These are phyloP conservation scores for Ascosphaera acerosa DNA, from an alignment of 2,329 filamentous ascomycete species.

Conservation along the genomic window DNA sequence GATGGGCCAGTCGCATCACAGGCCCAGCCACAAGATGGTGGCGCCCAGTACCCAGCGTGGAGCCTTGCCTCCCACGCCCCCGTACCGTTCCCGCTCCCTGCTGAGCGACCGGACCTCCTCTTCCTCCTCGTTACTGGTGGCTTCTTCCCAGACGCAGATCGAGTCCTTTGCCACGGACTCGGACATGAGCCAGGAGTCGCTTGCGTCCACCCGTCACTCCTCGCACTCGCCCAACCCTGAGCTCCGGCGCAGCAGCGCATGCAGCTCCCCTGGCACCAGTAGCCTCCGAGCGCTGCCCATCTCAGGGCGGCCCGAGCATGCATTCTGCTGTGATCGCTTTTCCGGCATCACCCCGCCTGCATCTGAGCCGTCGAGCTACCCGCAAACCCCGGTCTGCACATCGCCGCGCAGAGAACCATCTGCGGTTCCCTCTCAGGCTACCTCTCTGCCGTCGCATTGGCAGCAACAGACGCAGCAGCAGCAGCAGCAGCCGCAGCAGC, in stretches of 20 bases:
- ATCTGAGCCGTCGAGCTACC: constrained; percentile 3
- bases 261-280: background rate
- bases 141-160: no score
- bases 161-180: no score
- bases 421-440: constrained; percentile 2
- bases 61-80: background rate
- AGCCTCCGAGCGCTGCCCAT: background rate
- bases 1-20: constrained; percentile 6
- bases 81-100: no score
- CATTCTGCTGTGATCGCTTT: constrained; percentile 15
- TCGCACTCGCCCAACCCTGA: background rate
- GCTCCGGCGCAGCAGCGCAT: background rate
- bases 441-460: constrained; percentile 2
- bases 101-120: no score
- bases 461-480: constrained; percentile 4
- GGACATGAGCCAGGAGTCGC: no score
- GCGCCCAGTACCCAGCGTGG: background rate
- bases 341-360: constrained; percentile 12
- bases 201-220: background rate
- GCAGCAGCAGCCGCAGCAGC: constrained; percentile 11
- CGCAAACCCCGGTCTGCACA: constrained; percentile 4
- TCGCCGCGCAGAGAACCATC: constrained; percentile 1
- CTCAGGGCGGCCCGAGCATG: background rate
- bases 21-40: constrained; percentile 4
- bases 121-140: no score